Conservation (phyloP, 306 rosid species). For the Acmispon strigosus region DNA sequence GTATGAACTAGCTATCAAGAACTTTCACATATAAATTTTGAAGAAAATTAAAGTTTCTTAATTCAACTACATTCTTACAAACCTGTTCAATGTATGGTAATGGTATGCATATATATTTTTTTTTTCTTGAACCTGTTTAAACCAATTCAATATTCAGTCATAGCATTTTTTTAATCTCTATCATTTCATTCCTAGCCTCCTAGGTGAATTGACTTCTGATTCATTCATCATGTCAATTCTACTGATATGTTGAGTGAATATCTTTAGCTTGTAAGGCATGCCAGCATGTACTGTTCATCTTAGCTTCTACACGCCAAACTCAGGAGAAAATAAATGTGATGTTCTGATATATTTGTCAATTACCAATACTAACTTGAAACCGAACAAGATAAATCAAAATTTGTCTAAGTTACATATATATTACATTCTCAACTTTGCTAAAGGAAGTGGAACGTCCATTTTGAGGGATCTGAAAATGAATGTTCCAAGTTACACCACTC, state of each 20-base stretch:
- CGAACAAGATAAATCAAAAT: background rate
- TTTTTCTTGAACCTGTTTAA: no score
- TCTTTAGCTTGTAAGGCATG: background rate
- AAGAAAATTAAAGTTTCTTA: no score
- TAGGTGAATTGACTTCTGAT: background rate
- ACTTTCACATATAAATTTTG: background rate
- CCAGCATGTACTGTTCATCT: background rate
- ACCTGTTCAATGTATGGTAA: no score
- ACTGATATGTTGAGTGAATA: background rate
- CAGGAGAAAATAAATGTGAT: background rate
- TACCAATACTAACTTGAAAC: background rate
- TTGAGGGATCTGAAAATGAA: slow-evolving; percentile 2
- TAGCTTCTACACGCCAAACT: background rate
- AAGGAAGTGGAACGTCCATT: background rate
- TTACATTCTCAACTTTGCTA: slow-evolving; percentile 12
- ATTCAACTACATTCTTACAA: no score
- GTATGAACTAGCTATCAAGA: background rate
- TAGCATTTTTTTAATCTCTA: background rate
- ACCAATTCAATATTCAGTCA: background rate
- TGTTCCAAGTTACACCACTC: slow-evolving; percentile 44
- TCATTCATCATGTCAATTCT: background rate
- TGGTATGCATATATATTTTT: no score
- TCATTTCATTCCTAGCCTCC: background rate
- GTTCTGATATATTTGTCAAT: background rate
- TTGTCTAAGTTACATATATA: slow-evolving; percentile 1